phyloP scores from a whole-genome alignment of 2,329 filamentous ascomycete species.

The Aurifilum marmelostoma region DNA sequence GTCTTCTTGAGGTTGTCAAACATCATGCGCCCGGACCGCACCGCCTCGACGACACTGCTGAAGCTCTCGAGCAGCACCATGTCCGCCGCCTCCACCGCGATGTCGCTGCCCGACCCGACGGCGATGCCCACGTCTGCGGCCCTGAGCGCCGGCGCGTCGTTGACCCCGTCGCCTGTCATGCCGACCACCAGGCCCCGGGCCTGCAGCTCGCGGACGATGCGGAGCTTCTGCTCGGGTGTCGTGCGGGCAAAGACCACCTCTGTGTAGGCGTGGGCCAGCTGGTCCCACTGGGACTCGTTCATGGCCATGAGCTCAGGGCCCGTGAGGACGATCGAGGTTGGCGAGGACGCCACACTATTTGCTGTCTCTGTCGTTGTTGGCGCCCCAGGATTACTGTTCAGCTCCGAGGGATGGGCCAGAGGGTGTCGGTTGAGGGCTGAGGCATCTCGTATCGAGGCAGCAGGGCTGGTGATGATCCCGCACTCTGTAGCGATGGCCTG shows the following conservation, averaged over 20 bases:
- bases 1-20: slow-evolving; percentile 82
- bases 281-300: slow-evolving; percentile 70
- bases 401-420: slow-evolving; percentile 10
- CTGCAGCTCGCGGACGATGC: slow-evolving; percentile 78
- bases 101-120: slow-evolving; percentile 78
- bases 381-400: slow-evolving; percentile 5
- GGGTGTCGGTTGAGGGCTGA: slow-evolving; percentile 51
- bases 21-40: slow-evolving; percentile 74
- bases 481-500: slow-evolving; percentile 73
- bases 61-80: slow-evolving; percentile 82
- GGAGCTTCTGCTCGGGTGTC: slow-evolving; percentile 77
- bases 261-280: slow-evolving; percentile 62
- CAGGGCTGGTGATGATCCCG: slow-evolving; percentile 65
- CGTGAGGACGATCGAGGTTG: slow-evolving; percentile 62
- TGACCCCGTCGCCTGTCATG: slow-evolving; percentile 87
- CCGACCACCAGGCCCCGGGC: slow-evolving; percentile 67
- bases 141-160: slow-evolving; percentile 80
- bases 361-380: slow-evolving; percentile 30
- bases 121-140: slow-evolving; percentile 83
- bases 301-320: slow-evolving; percentile 68
- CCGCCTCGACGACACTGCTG: slow-evolving; percentile 70
- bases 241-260: slow-evolving; percentile 79
- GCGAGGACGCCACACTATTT: slow-evolving; percentile 34
- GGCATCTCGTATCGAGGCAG: slow-evolving; percentile 54
- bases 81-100: slow-evolving; percentile 78